Evolutionary conservation across 2,329 filamentous ascomycete genomes (phyloP), one percentile per base, ranked within the genome.

Genomic region (Byssothecium circinans): DNA sequence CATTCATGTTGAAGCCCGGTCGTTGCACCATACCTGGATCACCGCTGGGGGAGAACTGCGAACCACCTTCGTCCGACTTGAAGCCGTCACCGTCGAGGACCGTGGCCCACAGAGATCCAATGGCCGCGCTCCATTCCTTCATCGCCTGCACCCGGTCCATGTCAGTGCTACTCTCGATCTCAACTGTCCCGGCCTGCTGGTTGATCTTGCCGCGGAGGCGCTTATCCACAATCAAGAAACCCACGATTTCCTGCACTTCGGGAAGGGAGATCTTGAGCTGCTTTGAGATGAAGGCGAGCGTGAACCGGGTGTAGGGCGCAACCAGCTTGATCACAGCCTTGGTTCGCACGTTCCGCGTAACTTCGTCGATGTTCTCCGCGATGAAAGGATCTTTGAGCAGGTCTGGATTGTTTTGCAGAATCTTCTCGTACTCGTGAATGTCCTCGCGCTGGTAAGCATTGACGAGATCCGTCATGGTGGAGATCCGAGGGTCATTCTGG

Each of bases 331-430:
- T 76, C 8, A 97, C 85, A 1, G 91, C 92, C 78, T 96, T 96
- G 57, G 91, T 97, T 45, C 94, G 88, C 87, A 99, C 96, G 72
- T 94, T 96, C 35, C 94, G 88, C 43, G 92, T 99, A 47, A 99
- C 92, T 74, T 99, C 94, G 71, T 97, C 94, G 60, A 99, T 99
- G 69, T 99, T 97, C 74, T 97, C 94, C 22, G 92, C 92, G 61
- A 99, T 99, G 75, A 97, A 99, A 0, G 89, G 86, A 69, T 99
- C 94, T 11, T 87, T 84, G 32, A 97, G 79, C 20, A 99, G 85
- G 66, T 96, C 94, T 63, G 86, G 86, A 75, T 96, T 95, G 64
- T 85, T 85, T 62, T 89, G 85, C 46, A 99, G 78, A 30, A 96
- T 91, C 45, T 82, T 85, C 72, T 96, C 90, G 72, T 99, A 99